Evolutionary conservation across 140 eudicot species (phyloP).

Genomic region (Erigeron philadelphicus): DNA sequence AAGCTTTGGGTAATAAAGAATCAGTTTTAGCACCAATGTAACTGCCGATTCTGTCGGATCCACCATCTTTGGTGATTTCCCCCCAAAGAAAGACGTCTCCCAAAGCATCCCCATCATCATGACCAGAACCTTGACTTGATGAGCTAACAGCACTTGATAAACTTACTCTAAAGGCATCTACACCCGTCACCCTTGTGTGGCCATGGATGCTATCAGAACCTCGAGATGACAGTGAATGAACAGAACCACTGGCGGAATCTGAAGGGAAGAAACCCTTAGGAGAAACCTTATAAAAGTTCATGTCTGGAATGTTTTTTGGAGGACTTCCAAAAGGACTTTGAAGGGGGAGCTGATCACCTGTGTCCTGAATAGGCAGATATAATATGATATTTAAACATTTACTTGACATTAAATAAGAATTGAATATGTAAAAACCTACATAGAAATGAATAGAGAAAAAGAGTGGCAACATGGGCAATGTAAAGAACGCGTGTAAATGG

Average conservation of each 20-base stretch:
- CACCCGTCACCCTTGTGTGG: conserved; percentile 57
- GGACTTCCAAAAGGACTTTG: conserved; percentile 85
- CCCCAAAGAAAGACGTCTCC: conserved; percentile 99
- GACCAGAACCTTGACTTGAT: conserved; percentile 97
- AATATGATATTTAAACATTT: not conserved
- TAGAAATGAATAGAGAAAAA: not conserved
- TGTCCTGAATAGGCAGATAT: conserved; percentile 49
- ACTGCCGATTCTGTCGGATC: conserved; percentile 51
- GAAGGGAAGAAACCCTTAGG: conserved; percentile 77
- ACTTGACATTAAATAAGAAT: not conserved
- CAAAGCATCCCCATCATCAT: conserved; percentile 89
- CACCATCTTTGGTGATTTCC: conserved; percentile 75
- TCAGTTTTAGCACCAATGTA: conserved; percentile 48
- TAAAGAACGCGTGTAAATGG: not conserved
- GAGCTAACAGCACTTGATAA: conserved; percentile 96
- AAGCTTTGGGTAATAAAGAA: conserved; percentile 69
- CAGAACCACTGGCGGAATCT: conserved; percentile 72
- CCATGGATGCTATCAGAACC: conserved; percentile 81
- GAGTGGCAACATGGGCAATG: not conserved
- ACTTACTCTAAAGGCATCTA: conserved; percentile 86
- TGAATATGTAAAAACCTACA: not conserved
- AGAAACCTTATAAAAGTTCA: conserved; percentile 54
- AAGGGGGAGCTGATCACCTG: conserved; percentile 63
- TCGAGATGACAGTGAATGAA: conserved; percentile 82
- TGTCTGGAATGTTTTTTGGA: conserved; percentile 64